phyloP scores from a whole-genome alignment of 2,329 filamentous ascomycete genomes.

The Didymella pinodella region DNA sequence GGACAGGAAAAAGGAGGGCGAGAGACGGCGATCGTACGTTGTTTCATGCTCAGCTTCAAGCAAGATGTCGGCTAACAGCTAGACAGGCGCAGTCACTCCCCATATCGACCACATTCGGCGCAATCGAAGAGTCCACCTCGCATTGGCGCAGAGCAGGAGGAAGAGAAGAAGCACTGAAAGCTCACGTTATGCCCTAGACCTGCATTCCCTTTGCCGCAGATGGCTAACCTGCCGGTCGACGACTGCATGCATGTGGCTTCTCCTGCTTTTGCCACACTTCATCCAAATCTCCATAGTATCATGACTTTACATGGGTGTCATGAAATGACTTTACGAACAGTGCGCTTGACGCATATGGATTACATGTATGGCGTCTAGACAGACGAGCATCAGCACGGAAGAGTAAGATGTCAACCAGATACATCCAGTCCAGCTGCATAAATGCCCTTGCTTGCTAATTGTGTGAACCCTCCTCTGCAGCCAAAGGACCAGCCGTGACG shows the following conservation, averaged over 20 bases:
- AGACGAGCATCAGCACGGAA: constrained; percentile 14
- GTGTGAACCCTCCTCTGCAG: background rate
- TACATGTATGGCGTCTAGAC: constrained; percentile 3
- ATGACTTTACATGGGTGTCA: background rate
- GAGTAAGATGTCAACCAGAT: constrained; percentile 2
- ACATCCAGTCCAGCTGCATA: background rate
- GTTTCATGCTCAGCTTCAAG: background rate
- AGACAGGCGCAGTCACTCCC: constrained; percentile 45
- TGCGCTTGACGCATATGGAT: constrained; percentile 1
- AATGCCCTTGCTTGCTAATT: background rate
- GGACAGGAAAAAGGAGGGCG: constrained; percentile 83
- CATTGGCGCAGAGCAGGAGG: constrained; percentile 46
- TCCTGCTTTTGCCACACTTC: background rate
- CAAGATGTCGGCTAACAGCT: constrained; percentile 4
- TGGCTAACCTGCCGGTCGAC: background rate
- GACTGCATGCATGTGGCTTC: background rate
- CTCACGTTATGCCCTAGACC: background rate
- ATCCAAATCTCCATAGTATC: background rate
- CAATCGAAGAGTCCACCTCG: constrained; percentile 49
- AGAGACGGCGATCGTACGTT: constrained; percentile 79
- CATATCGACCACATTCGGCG: constrained; percentile 41
- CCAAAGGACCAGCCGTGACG: background rate
- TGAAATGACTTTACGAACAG: constrained; percentile 6
- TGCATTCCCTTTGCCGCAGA: background rate
- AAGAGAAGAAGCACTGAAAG: constrained; percentile 19